Evolutionary conservation across 495 filamentous ascomycete genomes (phyloP).

Genomic region (Chaetomium cochliodes): DNA sequence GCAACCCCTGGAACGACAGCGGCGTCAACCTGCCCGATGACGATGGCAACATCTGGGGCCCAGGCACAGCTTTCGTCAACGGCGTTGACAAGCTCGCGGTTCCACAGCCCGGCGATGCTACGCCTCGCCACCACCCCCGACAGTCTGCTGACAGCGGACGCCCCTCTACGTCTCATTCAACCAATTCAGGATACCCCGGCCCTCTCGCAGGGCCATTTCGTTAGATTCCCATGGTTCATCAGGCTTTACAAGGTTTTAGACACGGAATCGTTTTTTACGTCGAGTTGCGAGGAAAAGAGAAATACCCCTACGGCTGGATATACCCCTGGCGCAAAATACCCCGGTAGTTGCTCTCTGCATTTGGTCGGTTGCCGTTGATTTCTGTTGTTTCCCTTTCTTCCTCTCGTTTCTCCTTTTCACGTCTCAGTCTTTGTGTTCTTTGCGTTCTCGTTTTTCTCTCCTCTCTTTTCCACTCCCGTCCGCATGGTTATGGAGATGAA

Average conservation of each 20-base stretch:
- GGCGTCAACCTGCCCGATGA: slow-evolving; percentile 90
- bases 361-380: slow-evolving; percentile 52
- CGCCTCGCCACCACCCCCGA: slow-evolving; percentile 75
- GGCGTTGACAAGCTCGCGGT: slow-evolving; percentile 65
- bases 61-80: slow-evolving; percentile 54
- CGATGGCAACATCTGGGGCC: slow-evolving; percentile 63
- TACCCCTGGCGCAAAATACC: slow-evolving; percentile 56
- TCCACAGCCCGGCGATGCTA: slow-evolving; percentile 71
- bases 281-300: slow-evolving; percentile 38
- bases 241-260: slow-evolving; percentile 43
- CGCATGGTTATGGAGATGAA: neutral
- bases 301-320: slow-evolving; percentile 57
- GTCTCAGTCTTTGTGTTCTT: no score
- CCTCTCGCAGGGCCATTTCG: slow-evolving; percentile 76
- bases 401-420: slow-evolving; percentile 2
- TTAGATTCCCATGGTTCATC: slow-evolving; percentile 54
- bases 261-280: slow-evolving; percentile 25
- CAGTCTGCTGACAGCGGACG: slow-evolving; percentile 86
- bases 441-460: neutral
- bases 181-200: slow-evolving; percentile 87
- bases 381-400: slow-evolving; percentile 9
- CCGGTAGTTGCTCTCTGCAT: slow-evolving; percentile 55
- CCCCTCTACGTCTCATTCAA: slow-evolving; percentile 90
- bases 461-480: neutral
- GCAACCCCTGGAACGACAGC: slow-evolving; percentile 96